A percentile compares a stretch with the other conserved stretches of the same genome.
Conservation (phyloP, 2,329 filamentous ascomycete species). For the Akanthomyces dipterigenus region DNA sequence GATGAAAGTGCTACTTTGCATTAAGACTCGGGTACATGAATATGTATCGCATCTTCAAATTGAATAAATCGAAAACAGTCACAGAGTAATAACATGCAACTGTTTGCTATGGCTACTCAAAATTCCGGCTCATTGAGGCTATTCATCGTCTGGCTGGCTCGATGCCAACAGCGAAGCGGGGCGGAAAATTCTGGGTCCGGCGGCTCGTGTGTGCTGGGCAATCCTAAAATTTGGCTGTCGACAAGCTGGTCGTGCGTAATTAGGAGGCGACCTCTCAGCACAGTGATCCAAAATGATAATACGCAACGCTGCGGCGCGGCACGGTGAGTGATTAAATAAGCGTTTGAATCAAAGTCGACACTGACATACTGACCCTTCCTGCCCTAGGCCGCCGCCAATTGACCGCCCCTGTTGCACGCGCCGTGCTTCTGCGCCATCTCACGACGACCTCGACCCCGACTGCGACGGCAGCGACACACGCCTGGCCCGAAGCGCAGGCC, state of each 20-base stretch:
- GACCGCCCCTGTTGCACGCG: constrained; percentile 35
- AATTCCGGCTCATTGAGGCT: no score
- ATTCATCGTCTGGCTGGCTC: neutral
- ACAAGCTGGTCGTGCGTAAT: neutral
- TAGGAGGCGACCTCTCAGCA: neutral
- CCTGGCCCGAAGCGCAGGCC: constrained; percentile 18
- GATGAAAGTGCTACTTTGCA: no score
- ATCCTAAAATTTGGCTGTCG: constrained; percentile 11
- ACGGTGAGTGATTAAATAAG: constrained; percentile 35
- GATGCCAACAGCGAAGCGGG: neutral
- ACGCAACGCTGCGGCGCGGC: constrained; percentile 46
- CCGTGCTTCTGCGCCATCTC: constrained; percentile 25
- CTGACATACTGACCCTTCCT: constrained; percentile 6
- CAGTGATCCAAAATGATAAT: constrained; percentile 42
- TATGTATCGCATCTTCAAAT: no score
- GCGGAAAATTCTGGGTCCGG: constrained; percentile 14
- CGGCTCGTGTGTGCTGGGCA: neutral
- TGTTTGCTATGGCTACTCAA: no score
- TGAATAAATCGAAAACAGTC: no score
- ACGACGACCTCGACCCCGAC: constrained; percentile 23
- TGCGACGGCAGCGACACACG: constrained; percentile 12
- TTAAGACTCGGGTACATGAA: no score
- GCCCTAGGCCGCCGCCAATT: constrained; percentile 47
- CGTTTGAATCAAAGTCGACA: neutral
- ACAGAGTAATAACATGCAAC: no score